Evolutionary conservation across 345 rosid species (phyloP).

Genomic region (Geranium brycei): DNA sequence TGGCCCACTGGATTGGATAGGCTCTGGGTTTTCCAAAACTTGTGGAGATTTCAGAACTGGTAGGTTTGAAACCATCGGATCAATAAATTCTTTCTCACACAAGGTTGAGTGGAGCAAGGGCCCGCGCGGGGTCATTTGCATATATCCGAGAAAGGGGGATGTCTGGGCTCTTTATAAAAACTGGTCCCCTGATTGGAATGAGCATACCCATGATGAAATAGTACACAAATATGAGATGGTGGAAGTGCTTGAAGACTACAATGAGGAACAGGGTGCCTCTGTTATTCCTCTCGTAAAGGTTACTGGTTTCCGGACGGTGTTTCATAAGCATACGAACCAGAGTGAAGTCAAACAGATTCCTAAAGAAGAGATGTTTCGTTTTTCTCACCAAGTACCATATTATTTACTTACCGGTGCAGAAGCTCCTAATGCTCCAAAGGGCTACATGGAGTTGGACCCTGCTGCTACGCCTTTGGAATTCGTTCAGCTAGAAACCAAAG

Average conservation of each 20-base stretch:
- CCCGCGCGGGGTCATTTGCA: constrained; percentile 45
- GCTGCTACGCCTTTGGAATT: constrained; percentile 75
- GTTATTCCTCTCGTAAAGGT: constrained; percentile 63
- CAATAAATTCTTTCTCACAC: constrained; percentile 76
- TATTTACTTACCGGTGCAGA: constrained; percentile 67
- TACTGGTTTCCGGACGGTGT: constrained; percentile 57
- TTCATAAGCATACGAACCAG: constrained; percentile 32
- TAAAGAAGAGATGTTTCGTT: constrained; percentile 68
- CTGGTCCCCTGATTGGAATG: constrained; percentile 82
- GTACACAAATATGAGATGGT: constrained; percentile 77
- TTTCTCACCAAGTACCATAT: constrained; percentile 92
- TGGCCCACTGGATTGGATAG: constrained; percentile 56
- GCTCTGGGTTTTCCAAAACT: constrained; percentile 67
- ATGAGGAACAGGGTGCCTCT: constrained; percentile 40
- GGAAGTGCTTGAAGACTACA: constrained; percentile 69
- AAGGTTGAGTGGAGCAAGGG: constrained; percentile 67
- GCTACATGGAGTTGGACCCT: constrained; percentile 79
- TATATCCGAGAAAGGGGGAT: constrained; percentile 67
- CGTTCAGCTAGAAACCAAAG: constrained; percentile 13
- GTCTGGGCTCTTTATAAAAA: constrained; percentile 85
- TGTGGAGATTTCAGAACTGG: constrained; percentile 79
- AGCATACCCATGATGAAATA: constrained; percentile 47
- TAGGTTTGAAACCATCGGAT: constrained; percentile 32
- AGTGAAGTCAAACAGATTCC: constrained; percentile 34
- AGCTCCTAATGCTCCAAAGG: constrained; percentile 48